Evolutionary conservation across 75 land plant species (phyloP).

Genomic region (Pinus albicaulis): DNA sequence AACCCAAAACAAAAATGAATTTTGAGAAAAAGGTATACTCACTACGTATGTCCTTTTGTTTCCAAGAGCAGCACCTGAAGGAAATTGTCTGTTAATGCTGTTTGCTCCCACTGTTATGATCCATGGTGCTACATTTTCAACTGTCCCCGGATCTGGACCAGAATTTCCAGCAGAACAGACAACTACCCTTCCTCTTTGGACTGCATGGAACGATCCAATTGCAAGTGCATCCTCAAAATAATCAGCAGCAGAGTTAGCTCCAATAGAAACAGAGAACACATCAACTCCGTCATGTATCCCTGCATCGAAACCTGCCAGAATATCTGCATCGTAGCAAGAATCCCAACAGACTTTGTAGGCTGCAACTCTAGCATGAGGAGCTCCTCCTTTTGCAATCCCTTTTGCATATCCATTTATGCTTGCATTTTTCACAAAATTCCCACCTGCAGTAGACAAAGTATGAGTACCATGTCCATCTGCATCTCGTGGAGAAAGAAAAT

Average conservation of each 20-base stretch:
- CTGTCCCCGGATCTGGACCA: constrained; percentile 15
- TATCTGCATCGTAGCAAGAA: constrained; percentile 50
- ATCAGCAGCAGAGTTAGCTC: not conserved
- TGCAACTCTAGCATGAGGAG: constrained; percentile 65
- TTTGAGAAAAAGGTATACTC: not conserved
- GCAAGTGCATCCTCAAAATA: constrained; percentile 17
- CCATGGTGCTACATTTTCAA: constrained; percentile 16
- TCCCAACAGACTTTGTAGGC: constrained; percentile 78
- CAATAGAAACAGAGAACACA: constrained; percentile 39
- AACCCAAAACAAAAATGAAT: not conserved
- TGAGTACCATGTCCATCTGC: constrained; percentile 61
- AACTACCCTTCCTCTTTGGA: constrained; percentile 9
- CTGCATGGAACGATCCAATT: constrained; percentile 23
- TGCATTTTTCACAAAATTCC: constrained; percentile 45
- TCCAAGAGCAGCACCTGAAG: constrained; percentile 21
- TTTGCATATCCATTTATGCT: constrained; percentile 38
- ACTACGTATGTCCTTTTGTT: constrained; percentile 18
- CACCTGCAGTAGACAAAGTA: constrained; percentile 70
- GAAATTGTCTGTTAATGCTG: constrained; percentile 12
- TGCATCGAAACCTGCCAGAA: constrained; percentile 59
- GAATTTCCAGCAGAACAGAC: constrained; percentile 22
- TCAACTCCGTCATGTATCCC: constrained; percentile 49
- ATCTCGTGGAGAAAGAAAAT: constrained; percentile 29
- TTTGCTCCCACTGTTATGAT: constrained; percentile 17
- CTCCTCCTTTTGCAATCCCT: constrained; percentile 72